A percentile compares a stretch with the other conserved stretches of the same genome.
phyloP scores from a whole-genome alignment of 352 stramenopile genomes.

The Globisporangium alternatum region DNA sequence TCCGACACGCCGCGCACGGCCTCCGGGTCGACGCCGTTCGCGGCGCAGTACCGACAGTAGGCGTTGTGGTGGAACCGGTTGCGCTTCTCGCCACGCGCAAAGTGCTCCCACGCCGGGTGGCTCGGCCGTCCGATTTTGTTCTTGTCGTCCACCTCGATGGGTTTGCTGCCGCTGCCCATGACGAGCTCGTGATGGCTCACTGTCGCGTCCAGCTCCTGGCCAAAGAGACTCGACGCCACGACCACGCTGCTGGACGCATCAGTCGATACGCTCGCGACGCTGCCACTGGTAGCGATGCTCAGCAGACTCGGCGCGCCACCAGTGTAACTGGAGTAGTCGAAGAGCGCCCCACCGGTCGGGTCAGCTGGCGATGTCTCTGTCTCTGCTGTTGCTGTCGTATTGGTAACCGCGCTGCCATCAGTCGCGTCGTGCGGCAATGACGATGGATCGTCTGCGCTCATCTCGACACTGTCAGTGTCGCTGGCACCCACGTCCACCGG shows the following conservation, averaged over 20 bases:
- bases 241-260: neutral
- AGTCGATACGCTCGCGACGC: neutral
- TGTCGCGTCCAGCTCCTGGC: conserved; percentile 16
- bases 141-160: conserved; percentile 48
- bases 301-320: conserved; percentile 38
- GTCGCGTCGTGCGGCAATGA: conserved; percentile 4
- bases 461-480: neutral
- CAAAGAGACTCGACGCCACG: conserved; percentile 12
- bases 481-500: neutral
- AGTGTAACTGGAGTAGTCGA: conserved; percentile 49
- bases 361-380: neutral
- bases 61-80: conserved; percentile 84
- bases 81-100: conserved; percentile 70
- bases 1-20: conserved; percentile 65
- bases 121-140: conserved; percentile 59
- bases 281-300: conserved; percentile 13
- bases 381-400: neutral
- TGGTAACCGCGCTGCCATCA: neutral
- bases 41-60: conserved; percentile 67
- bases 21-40: conserved; percentile 44
- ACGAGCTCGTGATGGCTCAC: conserved; percentile 15
- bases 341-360: conserved; percentile 26
- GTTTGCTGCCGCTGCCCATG: neutral
- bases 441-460: conserved; percentile 10
- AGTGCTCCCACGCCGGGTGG: conserved; percentile 78